phyloP scores from a whole-genome alignment of 345 rosid species.

The Zanthoxylum bungeanum region DNA sequence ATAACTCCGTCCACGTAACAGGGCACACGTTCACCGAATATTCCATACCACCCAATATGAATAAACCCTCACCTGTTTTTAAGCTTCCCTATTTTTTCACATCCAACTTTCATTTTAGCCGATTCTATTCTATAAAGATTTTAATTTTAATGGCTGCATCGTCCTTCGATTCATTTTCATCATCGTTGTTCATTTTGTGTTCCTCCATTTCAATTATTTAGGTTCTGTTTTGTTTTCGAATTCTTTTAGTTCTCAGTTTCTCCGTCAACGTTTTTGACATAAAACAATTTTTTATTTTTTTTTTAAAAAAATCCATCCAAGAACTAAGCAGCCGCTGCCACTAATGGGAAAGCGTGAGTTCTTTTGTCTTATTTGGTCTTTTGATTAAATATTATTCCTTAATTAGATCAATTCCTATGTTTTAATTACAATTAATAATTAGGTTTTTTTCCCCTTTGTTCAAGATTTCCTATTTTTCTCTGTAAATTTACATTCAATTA shows the following conservation, averaged over 20 bases:
- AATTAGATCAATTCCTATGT: neutral
- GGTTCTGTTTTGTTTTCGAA: constrained; percentile 25
- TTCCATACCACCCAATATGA: constrained; percentile 29
- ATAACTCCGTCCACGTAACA: neutral
- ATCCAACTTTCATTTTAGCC: neutral
- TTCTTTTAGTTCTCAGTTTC: constrained; percentile 28
- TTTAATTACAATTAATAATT: constrained; percentile 1
- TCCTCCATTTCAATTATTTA: constrained; percentile 24
- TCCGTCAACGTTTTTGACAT: constrained; percentile 34
- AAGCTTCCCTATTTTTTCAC: neutral
- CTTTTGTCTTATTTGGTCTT: neutral
- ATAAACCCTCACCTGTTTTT: constrained; percentile 1
- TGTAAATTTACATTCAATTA: no score
- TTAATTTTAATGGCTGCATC: constrained; percentile 68
- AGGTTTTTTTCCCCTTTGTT: neutral
- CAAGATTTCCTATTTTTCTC: neutral
- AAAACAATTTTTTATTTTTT: no score
- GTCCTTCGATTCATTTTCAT: constrained; percentile 30
- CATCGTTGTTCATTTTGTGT: constrained; percentile 13
- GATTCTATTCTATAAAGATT: neutral
- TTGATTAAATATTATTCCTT: constrained; percentile 2
- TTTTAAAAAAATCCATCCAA: neutral
- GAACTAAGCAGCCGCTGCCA: constrained; percentile 22
- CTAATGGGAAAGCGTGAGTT: constrained; percentile 79
- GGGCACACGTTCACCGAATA: constrained; percentile 20